Percentiles rank a stretch among this genome's conserved stretches.
phyloP scores from a whole-genome alignment of 1,284 basidiomycete genomes.

The Ganoderma boninense region DNA sequence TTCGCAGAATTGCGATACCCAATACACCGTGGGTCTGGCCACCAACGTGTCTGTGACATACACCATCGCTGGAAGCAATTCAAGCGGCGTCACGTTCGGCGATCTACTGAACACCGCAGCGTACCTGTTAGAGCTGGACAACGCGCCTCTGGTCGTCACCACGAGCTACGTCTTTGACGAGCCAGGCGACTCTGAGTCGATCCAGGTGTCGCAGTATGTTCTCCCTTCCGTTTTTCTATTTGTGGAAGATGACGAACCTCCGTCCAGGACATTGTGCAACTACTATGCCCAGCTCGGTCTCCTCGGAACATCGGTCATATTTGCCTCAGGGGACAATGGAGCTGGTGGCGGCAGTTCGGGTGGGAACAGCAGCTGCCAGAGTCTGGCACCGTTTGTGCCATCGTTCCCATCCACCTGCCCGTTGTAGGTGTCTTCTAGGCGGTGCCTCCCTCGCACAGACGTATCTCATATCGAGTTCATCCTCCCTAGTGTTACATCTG shows the following conservation, averaged over 20 bases:
- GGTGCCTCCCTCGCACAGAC: not conserved
- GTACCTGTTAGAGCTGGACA: conserved; percentile 38
- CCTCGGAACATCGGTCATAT: conserved; percentile 66
- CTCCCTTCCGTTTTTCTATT: not conserved
- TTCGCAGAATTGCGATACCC: conserved; percentile 59
- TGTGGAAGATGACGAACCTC: not conserved
- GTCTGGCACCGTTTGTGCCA: conserved; percentile 60
- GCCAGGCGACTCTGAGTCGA: conserved; percentile 31
- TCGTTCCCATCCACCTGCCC: conserved; percentile 71
- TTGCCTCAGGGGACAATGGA: conserved; percentile 69
- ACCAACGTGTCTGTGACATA: conserved; percentile 47
- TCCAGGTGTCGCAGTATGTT: conserved; percentile 61
- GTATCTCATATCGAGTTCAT: conserved; percentile 9
- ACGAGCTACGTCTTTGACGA: conserved; percentile 63
- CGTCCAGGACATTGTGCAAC: conserved; percentile 28
- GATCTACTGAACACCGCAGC: conserved; percentile 43
- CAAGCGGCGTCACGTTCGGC: conserved; percentile 24
- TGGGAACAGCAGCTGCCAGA: conserved; percentile 46
- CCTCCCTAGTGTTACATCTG: conserved; percentile 59
- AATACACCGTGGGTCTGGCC: conserved; percentile 70
- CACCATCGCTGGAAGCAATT: conserved; percentile 22
- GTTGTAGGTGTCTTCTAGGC: conserved; percentile 35
- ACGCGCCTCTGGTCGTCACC: conserved; percentile 42
- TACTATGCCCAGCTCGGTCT: conserved; percentile 55
- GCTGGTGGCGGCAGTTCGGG: conserved; percentile 62